Evolutionary conservation across 2,329 filamentous ascomycete species (phyloP), one percentile per base, ranked within the genome.

Genomic region (Ceratocystis colombiana): DNA sequence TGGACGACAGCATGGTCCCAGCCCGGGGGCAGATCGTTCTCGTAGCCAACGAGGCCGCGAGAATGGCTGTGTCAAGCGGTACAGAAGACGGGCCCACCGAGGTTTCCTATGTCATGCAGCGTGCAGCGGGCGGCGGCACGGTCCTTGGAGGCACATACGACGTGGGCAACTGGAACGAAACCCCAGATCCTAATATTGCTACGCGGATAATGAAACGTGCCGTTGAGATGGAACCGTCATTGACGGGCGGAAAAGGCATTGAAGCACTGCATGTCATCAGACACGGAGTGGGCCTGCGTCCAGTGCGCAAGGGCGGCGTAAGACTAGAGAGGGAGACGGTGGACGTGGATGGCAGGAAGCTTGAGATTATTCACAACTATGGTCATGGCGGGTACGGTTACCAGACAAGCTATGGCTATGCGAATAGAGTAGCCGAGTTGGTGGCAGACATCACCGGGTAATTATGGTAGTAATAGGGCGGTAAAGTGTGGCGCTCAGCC

Each of bases 71-170:
- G 5, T 80, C 82, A 15, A 90, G 87, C 10, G 88, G 89, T 53
- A 88, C 85, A 0, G 87, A 90, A 62, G 88, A 94, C 71, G 86
- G 83, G 1, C 77, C 79, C 0, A 85, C 87, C 44, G 91, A 96
- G 75, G 78, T 86, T 3, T 78, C 83, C 67, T 96, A 96, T 73
- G 80, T 88, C 61, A 96, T 96, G 91, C 85, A 85, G 71, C 82
- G 92, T 33, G 89, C 91, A 0, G 82, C 80, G 0, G 83, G 83
- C n/a, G 92, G 91, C 22, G 92, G 92, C 10, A 94, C 89, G 0
- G 81, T 96, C 53, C 78, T 96, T 1, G 92, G 91, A n/a, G 92
- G 92, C 1, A 93, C 87, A 61, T 89, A 95, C 71, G 86, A 91
- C 73, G 84, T 87, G 71, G 82, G 85, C 33, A 88, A 86, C 72